A percentile compares a stretch with the other conserved stretches of the same genome.
Evolutionary conservation across 768 basidiomycete genomes (phyloP).

Genomic region (Mycena vitilis): DNA sequence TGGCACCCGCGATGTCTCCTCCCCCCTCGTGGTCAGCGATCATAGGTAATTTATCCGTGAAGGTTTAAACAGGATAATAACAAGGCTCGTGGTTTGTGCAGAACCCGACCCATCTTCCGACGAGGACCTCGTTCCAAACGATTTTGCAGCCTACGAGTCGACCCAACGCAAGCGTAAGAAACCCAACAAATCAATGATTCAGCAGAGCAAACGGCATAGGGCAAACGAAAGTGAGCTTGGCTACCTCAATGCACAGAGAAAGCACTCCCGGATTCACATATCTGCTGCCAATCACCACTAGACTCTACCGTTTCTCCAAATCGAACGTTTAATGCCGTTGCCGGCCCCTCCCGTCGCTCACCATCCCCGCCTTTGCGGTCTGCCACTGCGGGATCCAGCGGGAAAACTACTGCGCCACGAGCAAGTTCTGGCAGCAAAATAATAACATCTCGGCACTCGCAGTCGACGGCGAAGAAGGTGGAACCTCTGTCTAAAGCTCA

Average conservation of each 20-base stretch:
- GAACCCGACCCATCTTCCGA: conserved; percentile 23
- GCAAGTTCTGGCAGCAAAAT: conserved; percentile 3
- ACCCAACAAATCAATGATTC: neutral
- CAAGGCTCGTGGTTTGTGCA: neutral
- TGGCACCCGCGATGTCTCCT: conserved; percentile 7
- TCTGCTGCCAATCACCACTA: neutral
- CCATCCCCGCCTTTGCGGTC: conserved; percentile 2
- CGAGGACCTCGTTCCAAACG: conserved; percentile 25
- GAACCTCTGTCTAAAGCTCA: conserved; percentile 4
- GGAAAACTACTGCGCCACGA: conserved; percentile 2
- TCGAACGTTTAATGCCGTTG: conserved; percentile 11
- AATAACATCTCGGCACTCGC: neutral
- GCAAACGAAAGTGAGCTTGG: conserved; percentile 22
- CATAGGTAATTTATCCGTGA: conserved; percentile 2
- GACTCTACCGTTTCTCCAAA: neutral
- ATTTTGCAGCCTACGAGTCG: neutral
- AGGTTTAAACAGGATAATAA: conserved; percentile 3
- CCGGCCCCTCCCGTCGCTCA: conserved; percentile 9
- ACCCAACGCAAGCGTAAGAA: conserved; percentile 21
- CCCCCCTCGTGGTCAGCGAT: neutral
- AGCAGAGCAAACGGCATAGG: conserved; percentile 22
- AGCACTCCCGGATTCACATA: neutral
- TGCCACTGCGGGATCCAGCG: neutral
- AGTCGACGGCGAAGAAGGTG: neutral
- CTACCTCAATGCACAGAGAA: neutral